Evolutionary conservation across 179 eudicot species (phyloP).

Genomic region (Beta lomatogona): DNA sequence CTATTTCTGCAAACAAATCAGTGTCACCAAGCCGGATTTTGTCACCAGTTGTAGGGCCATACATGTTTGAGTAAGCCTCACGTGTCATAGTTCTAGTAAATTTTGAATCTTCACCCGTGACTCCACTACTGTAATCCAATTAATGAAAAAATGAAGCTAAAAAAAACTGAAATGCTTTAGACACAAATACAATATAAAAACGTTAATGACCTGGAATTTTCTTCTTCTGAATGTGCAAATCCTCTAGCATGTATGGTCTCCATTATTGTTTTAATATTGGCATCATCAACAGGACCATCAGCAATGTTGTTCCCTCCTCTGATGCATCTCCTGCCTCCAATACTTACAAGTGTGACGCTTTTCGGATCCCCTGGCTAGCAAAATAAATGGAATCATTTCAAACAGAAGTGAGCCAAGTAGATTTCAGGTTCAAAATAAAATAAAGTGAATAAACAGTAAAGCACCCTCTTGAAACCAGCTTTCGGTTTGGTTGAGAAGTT

Average conservation of each 20-base stretch:
- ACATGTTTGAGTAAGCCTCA: slow-evolving; percentile 87
- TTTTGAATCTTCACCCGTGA: slow-evolving; percentile 56
- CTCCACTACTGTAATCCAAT: slow-evolving; percentile 54
- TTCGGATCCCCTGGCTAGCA: slow-evolving; percentile 88
- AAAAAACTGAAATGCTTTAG: neutral
- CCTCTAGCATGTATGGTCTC: slow-evolving; percentile 47
- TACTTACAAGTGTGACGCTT: slow-evolving; percentile 74
- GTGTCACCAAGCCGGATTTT: slow-evolving; percentile 94
- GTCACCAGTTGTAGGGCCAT: slow-evolving; percentile 93
- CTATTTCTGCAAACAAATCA: slow-evolving; percentile 84
- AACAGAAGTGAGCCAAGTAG: slow-evolving; percentile 9
- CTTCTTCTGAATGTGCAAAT: slow-evolving; percentile 60
- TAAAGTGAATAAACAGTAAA: neutral
- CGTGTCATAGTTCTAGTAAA: slow-evolving; percentile 55
- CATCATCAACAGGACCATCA: slow-evolving; percentile 67
- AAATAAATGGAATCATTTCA: slow-evolving; percentile 21
- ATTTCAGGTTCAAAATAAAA: neutral
- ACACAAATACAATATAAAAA: slow-evolving; percentile 11
- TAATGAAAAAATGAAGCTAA: neutral
- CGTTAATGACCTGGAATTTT: slow-evolving; percentile 56
- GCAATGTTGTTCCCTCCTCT: slow-evolving; percentile 83
- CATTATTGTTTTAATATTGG: slow-evolving; percentile 51
- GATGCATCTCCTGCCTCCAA: slow-evolving; percentile 75
- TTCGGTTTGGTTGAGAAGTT: neutral
- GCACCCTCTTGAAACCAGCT: neutral